phyloP scores from a whole-genome alignment of 129 eudicot genomes.

The Lonicera japonica region DNA sequence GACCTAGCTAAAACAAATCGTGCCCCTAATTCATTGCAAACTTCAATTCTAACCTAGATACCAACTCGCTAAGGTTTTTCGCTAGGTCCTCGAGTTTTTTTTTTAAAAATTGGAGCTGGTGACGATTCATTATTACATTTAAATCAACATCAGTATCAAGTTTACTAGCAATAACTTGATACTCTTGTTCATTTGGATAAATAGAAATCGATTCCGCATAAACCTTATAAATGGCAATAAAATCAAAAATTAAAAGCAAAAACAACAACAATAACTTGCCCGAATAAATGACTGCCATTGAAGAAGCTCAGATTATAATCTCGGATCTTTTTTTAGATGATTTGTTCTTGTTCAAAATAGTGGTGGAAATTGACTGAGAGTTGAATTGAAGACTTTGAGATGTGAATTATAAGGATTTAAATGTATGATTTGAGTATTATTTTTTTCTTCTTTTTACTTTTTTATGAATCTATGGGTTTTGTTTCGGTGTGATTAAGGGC shows the following conservation, averaged over 20 bases:
- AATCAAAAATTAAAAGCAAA: constrained; percentile 27
- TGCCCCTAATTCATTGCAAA: too few species aligned
- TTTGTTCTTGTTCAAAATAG: not conserved
- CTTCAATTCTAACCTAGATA: constrained; percentile 61
- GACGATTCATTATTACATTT: constrained; percentile 33
- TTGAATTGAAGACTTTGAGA: constrained; percentile 3
- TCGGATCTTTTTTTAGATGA: constrained; percentile 7
- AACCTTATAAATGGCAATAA: constrained; percentile 19
- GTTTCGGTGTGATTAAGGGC: constrained; percentile 21
- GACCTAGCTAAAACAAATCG: too few species aligned
- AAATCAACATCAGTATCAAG: constrained; percentile 22
- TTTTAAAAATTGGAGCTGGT: constrained; percentile 56
- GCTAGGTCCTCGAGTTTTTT: constrained; percentile 70
- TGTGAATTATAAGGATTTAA: not conserved
- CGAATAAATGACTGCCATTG: constrained; percentile 33
- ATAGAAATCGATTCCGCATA: constrained; percentile 9
- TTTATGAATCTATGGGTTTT: not conserved
- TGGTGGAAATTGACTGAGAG: not conserved
- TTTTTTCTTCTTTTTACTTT: too few species aligned
- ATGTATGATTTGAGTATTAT: too few species aligned
- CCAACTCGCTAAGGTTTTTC: constrained; percentile 48
- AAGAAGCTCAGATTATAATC: not conserved
- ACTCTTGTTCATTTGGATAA: constrained; percentile 7
- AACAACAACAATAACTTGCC: constrained; percentile 47
- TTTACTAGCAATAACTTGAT: not conserved